Evolutionary conservation across 108 stramenopile species (phyloP).

Genomic region (Epithemia pelagica): DNA sequence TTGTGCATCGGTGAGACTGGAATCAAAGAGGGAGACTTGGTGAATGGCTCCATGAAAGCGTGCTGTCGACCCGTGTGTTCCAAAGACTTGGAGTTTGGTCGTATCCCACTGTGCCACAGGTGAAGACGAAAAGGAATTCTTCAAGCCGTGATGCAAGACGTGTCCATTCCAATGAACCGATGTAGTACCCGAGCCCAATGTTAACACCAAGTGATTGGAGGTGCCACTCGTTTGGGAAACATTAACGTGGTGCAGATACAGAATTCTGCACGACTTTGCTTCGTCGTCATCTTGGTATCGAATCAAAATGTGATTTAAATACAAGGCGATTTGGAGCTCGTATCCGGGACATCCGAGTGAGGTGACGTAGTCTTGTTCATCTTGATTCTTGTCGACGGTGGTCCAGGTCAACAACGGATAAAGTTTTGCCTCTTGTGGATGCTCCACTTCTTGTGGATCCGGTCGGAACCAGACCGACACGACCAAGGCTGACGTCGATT

Average conservation of each 20-base stretch:
- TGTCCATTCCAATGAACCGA: conserved; percentile 1
- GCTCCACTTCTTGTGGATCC: neutral
- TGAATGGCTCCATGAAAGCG: neutral
- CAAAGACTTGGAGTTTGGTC: neutral
- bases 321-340: conserved; percentile 1
- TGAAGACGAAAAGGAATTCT: neutral
- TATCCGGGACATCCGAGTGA: conserved; percentile 4
- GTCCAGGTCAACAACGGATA: neutral
- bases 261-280: neutral
- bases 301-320: neutral
- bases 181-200: neutral
- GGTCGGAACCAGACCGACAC: neutral
- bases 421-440: neutral
- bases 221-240: neutral
- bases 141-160: neutral
- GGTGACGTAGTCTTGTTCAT: neutral
- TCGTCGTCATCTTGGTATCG: neutral
- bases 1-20: neutral
- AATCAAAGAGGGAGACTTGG: neutral
- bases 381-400: neutral
- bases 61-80: neutral
- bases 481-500: neutral
- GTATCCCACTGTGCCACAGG: neutral
- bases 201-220: neutral
- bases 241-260: neutral